These are phyloP conservation scores for Achaetomiella virescens DNA, from an alignment of 495 filamentous ascomycete genomes.

Conservation along the genomic window DNA sequence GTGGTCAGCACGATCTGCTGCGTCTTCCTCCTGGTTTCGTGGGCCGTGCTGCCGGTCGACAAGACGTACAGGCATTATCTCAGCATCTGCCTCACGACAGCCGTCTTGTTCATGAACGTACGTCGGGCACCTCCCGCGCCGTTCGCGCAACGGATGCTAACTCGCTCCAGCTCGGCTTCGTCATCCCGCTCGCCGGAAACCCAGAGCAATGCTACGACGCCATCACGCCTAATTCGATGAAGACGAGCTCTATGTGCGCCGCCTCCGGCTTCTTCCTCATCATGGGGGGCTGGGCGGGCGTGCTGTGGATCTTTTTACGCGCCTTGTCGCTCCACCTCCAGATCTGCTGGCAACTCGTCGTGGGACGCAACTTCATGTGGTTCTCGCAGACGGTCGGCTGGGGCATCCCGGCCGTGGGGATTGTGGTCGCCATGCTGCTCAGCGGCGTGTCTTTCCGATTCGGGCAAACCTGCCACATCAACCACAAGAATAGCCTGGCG, in stretches of 20 bases:
- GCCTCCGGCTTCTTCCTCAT: conserved; percentile 82
- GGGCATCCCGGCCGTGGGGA: conserved; percentile 68
- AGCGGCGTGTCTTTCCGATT: conserved; percentile 95
- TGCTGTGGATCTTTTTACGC: conserved; percentile 86
- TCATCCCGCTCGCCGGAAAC: conserved; percentile 77
- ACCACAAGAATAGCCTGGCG: conserved; percentile 67
- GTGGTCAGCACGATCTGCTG: conserved; percentile 66
- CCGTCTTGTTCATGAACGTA: conserved; percentile 71
- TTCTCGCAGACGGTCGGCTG: conserved; percentile 72
- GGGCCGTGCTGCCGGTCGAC: conserved; percentile 75
- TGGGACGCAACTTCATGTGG: conserved; percentile 88
- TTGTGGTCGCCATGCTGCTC: conserved; percentile 66
- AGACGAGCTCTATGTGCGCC: conserved; percentile 71
- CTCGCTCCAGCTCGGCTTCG: conserved; percentile 61
- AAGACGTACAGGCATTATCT: conserved; percentile 89
- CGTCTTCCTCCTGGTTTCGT: conserved; percentile 75
- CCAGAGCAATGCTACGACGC: conserved; percentile 78
- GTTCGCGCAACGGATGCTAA: not conserved
- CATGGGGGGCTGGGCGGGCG: conserved; percentile 73
- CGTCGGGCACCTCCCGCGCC: conserved; percentile 24
- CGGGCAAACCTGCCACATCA: conserved; percentile 86
- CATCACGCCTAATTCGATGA: conserved; percentile 94
- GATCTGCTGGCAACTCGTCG: conserved; percentile 92
- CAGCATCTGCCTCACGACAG: conserved; percentile 75
- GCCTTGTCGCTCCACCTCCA: conserved; percentile 91